Base-by-base conservation (phyloP, 2,329 filamentous ascomycete species). In the Alternaria sp. region DNA sequence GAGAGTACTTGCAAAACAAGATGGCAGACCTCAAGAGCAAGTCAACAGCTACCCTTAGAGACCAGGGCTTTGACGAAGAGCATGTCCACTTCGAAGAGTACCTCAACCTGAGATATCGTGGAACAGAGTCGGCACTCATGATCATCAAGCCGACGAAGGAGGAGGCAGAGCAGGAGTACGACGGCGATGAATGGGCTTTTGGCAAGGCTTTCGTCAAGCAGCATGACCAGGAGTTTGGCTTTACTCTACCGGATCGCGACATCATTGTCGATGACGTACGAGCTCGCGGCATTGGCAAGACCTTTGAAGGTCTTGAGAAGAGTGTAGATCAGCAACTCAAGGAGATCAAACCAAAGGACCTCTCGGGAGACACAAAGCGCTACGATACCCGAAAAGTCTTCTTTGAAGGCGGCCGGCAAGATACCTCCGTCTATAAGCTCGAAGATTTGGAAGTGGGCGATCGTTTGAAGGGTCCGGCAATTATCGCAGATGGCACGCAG, bases 141-240 rank as follows among this genome's bases (percentile, higher is more conserved):
- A 88, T 97, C 51, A 82, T 96, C 67, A 93, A 91, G 78, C 93
- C 94, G 0, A 86, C 80, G 3, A 81, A 85, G 41, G 86, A 89
- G 55, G 89, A 92, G 60, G 85, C 85, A 0, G 81, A 88, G 63
- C 84, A 86, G 43, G 82, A 86, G 14, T 91, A 87, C 67, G 83
- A 79, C 23, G 89, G 88, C 7, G 88, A 92, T 58, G 87, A 90
- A 9, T 96, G 92, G 92, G 91, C 90, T 1, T 97, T 94, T 80
- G 93, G 90, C 3, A 87, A 90, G 68, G 94, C 93, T 0, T 97
- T 98, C 73, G 84, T 96, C 30, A 89, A 89, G 71, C 93, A 97
- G 71, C 94, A 97, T 75, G 90, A 93, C 56, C 94, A 96, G 75
- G 94, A 97, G 75, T 97, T 97, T 75, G 94, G 94, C 0, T 97